Conservation (phyloP, 108 stramenopile species). For the Cylindrotheca fusiformis region DNA sequence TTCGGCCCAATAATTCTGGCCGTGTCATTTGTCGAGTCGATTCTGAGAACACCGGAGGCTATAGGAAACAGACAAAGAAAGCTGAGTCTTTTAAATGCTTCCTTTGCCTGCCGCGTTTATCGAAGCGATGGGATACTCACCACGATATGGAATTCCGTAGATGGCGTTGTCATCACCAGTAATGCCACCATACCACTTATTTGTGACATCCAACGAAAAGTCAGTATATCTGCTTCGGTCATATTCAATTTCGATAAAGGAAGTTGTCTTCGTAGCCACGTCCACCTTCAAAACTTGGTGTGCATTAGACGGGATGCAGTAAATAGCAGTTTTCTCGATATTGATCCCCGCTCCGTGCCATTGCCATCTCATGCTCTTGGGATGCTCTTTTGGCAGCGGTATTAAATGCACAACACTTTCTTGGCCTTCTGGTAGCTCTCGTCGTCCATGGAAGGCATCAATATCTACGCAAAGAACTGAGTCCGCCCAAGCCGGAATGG, state of each 20-base stretch:
- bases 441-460: conserved; percentile 56
- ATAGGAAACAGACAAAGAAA: too few relatives aligned
- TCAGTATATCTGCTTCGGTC: conserved; percentile 40
- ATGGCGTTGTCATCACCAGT: conserved; percentile 71
- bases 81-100: too few relatives aligned
- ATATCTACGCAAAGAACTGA: conserved; percentile 66
- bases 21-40: conserved; percentile 58
- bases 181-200: conserved; percentile 83
- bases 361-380: conserved; percentile 57
- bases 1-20: conserved; percentile 62
- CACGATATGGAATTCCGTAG: conserved; percentile 76
- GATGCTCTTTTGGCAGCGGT: conserved; percentile 46
- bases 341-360: conserved; percentile 88
- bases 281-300: conserved; percentile 73
- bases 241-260: conserved; percentile 50
- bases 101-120: too few relatives aligned
- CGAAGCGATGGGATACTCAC: not conserved
- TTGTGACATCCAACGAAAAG: conserved; percentile 41
- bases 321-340: conserved; percentile 71
- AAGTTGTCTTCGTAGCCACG: conserved; percentile 55
- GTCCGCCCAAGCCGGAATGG: conserved; percentile 69
- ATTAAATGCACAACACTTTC: conserved; percentile 35
- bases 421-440: conserved; percentile 32
- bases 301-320: conserved; percentile 82
- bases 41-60: conserved; percentile 55